A percentile compares a stretch with the other conserved stretches of the same genome.
These are phyloP conservation scores for Xylaria longipes DNA, from an alignment of 495 filamentous ascomycete species.

Conservation along the genomic window DNA sequence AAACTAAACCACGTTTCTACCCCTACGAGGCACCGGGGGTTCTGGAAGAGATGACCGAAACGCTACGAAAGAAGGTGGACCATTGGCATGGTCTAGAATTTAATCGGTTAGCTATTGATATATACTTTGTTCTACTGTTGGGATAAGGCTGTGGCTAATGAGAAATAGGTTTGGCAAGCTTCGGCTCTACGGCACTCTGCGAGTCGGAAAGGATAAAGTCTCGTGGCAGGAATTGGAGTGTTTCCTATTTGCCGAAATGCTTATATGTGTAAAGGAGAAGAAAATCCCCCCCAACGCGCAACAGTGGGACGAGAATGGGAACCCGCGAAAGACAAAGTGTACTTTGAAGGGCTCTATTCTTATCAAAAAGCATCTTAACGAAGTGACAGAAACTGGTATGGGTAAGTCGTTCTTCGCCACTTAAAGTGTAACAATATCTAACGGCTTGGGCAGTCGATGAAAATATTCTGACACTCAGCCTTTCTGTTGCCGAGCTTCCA, in stretches of 20 bases:
- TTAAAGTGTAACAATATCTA: constrained; percentile 36
- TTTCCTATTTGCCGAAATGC: constrained; percentile 97
- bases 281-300: constrained; percentile 56
- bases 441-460: constrained; percentile 65
- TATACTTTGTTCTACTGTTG: background rate
- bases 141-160: constrained; percentile 21
- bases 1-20: constrained; percentile 58
- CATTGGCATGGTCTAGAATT: constrained; percentile 99
- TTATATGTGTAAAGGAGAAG: constrained; percentile 99
- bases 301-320: constrained; percentile 67
- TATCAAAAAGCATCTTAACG: constrained; percentile 97
- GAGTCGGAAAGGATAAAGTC: constrained; percentile 94
- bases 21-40: constrained; percentile 69
- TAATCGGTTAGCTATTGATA: constrained; percentile 62
- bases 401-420: constrained; percentile 34
- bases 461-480: constrained; percentile 83
- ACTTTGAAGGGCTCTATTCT: constrained; percentile 97
- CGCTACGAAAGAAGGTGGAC: constrained; percentile 82
- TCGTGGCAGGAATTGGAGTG: constrained; percentile 99
- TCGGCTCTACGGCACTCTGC: constrained; percentile 86
- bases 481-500: constrained; percentile 94
- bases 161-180: constrained; percentile 84
- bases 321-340: constrained; percentile 71
- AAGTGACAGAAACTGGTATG: constrained; percentile 71
- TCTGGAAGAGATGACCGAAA: constrained; percentile 85